Percentiles rank a stretch among this genome's conserved stretches.
phyloP scores from a whole-genome alignment of 2,329 filamentous ascomycete genomes.

The Colletotrichum noveboracense region DNA sequence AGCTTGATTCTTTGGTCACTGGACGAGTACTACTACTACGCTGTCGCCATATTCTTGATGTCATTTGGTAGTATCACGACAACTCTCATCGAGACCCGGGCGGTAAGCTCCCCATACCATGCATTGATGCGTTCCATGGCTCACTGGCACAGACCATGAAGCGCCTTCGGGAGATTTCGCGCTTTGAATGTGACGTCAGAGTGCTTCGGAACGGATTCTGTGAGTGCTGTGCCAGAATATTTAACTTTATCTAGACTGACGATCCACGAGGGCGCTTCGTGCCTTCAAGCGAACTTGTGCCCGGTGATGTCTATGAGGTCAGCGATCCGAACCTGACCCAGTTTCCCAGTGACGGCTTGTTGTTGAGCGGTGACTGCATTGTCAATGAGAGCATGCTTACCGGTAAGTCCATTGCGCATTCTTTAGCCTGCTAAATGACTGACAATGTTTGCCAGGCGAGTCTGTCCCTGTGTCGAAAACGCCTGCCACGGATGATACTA shows the following conservation, averaged over 20 bases:
- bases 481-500: constrained; percentile 79
- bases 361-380: constrained; percentile 94
- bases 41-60: constrained; percentile 91
- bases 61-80: constrained; percentile 90
- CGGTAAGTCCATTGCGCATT: constrained; percentile 28
- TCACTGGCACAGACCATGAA: constrained; percentile 73
- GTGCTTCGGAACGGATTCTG: constrained; percentile 96
- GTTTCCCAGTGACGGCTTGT: constrained; percentile 89
- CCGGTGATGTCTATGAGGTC: constrained; percentile 95
- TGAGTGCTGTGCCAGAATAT: constrained; percentile 42
- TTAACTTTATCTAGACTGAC: not conserved
- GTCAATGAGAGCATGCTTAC: constrained; percentile 99
- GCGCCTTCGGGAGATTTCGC: constrained; percentile 87
- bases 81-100: constrained; percentile 87
- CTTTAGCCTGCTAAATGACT: not conserved
- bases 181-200: constrained; percentile 93
- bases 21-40: constrained; percentile 98
- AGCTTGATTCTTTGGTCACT: constrained; percentile 94
- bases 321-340: constrained; percentile 89
- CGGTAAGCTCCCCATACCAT: constrained; percentile 53
- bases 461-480: constrained; percentile 96
- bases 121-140: not conserved
- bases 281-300: constrained; percentile 85
- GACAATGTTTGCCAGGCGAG: constrained; percentile 62
- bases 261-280: constrained; percentile 72